phyloP scores from a whole-genome alignment of 331 rosid species.

The Saraca asoca region DNA sequence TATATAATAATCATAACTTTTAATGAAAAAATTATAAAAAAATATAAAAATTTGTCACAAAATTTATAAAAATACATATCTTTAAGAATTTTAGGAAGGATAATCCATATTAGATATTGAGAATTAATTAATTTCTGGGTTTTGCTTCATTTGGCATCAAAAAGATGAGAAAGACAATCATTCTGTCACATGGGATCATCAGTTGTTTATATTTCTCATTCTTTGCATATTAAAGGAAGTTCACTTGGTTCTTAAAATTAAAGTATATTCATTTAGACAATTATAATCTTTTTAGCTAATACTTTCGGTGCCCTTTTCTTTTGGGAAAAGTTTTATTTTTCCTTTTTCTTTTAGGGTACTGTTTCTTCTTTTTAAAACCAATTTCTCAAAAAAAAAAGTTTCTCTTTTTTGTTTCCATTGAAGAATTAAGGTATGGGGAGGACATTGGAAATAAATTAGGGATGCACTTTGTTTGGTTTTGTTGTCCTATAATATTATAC shows the following conservation, averaged over 20 bases:
- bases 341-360: not conserved
- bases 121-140: not conserved
- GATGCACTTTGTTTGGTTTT: conserved; percentile 3
- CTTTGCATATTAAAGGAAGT: conserved; percentile 21
- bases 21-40: no score
- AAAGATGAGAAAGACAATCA: conserved; percentile 25
- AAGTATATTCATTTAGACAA: conserved; percentile 1
- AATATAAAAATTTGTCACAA: no score
- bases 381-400: not conserved
- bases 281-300: conserved; percentile 15
- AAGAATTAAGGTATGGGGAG: no score
- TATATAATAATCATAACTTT: no score
- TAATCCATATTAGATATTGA: no score
- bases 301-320: conserved; percentile 16
- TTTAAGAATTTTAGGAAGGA: no score
- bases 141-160: conserved; percentile 22
- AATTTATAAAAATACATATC: no score
- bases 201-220: conserved; percentile 27
- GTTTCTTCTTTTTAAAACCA: not conserved
- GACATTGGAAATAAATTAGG: no score
- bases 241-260: conserved; percentile 1
- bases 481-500: conserved; percentile 11
- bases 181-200: conserved; percentile 33
- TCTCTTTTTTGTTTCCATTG: no score
- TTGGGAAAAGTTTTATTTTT: not conserved